Conservation (phyloP, 352 stramenopile genomes). For the Globisporangium paddicum region DNA sequence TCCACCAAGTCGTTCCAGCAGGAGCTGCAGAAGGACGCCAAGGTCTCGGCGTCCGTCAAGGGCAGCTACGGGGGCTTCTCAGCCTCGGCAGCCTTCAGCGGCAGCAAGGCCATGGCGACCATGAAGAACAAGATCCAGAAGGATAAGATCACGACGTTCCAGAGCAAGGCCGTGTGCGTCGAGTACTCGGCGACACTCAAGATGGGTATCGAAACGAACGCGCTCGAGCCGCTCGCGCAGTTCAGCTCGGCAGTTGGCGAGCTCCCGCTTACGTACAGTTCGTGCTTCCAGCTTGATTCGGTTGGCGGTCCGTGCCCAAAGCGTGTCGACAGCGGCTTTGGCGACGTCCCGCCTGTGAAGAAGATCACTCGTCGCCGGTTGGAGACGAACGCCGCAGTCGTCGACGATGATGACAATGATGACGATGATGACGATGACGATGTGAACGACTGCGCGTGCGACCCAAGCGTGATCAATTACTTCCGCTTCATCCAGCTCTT, state of each 20-base stretch:
- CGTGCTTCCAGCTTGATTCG: constrained; percentile 13
- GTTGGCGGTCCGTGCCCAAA: constrained; percentile 7
- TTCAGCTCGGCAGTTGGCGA: not conserved
- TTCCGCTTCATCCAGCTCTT: constrained; percentile 26
- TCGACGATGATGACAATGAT: constrained; percentile 23
- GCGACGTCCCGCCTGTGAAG: constrained; percentile 13
- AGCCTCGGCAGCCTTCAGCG: constrained; percentile 20
- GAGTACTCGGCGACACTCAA: constrained; percentile 19
- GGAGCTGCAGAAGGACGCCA: constrained; percentile 21
- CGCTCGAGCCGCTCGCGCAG: constrained; percentile 10
- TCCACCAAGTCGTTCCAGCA: constrained; percentile 26
- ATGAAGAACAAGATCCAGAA: constrained; percentile 23
- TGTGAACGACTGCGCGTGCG: constrained; percentile 25
- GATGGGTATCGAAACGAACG: not conserved
- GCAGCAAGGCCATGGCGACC: constrained; percentile 18
- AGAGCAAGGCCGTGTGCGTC: constrained; percentile 20
- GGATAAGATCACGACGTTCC: constrained; percentile 13
- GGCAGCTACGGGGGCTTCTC: constrained; percentile 22
- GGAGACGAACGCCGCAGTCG: constrained; percentile 16
- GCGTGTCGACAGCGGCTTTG: constrained; percentile 15
- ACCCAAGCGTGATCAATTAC: constrained; percentile 20
- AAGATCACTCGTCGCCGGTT: constrained; percentile 36
- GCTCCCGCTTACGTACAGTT: constrained; percentile 7
- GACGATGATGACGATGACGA: constrained; percentile 20
- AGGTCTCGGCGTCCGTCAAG: constrained; percentile 17